Conservation (phyloP, 805 yeast genomes). For the Candida hispaniensis region DNA sequence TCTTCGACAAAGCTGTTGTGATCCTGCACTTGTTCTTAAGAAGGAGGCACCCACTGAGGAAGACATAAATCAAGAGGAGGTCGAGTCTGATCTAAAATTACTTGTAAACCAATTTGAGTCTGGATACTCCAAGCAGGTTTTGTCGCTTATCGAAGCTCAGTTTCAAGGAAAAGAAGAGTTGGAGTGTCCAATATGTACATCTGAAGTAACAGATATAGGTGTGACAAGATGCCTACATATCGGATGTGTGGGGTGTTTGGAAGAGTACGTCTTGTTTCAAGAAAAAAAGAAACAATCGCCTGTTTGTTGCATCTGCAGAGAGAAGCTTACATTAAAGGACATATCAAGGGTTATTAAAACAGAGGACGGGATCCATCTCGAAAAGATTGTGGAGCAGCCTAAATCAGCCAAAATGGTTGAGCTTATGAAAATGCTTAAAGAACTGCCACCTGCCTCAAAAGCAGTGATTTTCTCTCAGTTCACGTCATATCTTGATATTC, state of each 20-base stretch:
- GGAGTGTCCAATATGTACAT: slow-evolving; percentile 82
- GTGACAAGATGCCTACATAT: slow-evolving; percentile 74
- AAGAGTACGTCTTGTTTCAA: slow-evolving; percentile 67
- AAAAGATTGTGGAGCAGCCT: slow-evolving; percentile 19
- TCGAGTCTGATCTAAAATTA: slow-evolving; percentile 3
- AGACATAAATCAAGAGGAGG: slow-evolving; percentile 17
- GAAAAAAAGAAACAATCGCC: slow-evolving; percentile 35
- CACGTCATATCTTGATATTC: slow-evolving; percentile 66
- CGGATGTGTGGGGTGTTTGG: slow-evolving; percentile 62
- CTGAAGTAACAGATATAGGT: slow-evolving; percentile 50
- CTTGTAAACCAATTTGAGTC: neutral
- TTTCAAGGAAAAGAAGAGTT: slow-evolving; percentile 32
- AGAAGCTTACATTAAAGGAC: slow-evolving; percentile 38
- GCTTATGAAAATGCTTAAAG: slow-evolving; percentile 46
- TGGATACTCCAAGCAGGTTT: slow-evolving; percentile 1
- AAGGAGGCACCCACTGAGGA: slow-evolving; percentile 19
- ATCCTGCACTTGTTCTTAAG: slow-evolving; percentile 51
- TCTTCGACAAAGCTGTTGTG: slow-evolving; percentile 82
- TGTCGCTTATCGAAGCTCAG: neutral
- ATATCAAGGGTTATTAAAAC: slow-evolving; percentile 36
- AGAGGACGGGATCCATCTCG: slow-evolving; percentile 19
- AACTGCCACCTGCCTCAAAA: slow-evolving; percentile 42
- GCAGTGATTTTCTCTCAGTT: slow-evolving; percentile 88
- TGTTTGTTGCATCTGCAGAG: slow-evolving; percentile 71
- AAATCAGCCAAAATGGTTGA: slow-evolving; percentile 69